A percentile compares a stretch with the other conserved stretches of the same genome.
phyloP scores from a whole-genome alignment of 169 alveolate genomes.

The Plasmodium chabaudi region DNA sequence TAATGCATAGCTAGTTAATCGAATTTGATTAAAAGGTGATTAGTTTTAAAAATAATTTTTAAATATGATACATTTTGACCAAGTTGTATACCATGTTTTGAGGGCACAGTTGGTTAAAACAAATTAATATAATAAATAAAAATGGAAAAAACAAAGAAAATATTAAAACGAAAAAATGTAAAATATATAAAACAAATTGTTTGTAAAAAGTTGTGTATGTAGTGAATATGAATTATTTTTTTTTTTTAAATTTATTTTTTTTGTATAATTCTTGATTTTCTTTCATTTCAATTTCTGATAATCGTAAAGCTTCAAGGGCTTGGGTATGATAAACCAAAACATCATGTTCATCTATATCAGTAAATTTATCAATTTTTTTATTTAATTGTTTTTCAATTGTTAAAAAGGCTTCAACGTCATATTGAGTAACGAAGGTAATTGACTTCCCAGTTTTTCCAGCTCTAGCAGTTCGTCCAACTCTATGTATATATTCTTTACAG shows the following conservation, averaged over 20 bases:
- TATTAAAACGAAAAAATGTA: too few species aligned
- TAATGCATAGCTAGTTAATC: too few species aligned
- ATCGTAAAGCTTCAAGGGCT: conserved; percentile 89
- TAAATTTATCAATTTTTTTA: conserved; percentile 80
- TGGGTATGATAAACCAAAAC: conserved; percentile 88
- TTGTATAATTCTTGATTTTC: conserved; percentile 60
- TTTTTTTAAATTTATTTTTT: conserved; percentile 33
- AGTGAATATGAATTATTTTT: background rate
- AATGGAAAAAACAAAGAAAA: too few species aligned
- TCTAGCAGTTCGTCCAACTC: conserved; percentile 99
- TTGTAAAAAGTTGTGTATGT: too few species aligned
- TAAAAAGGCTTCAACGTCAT: conserved; percentile 80
- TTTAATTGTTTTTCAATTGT: conserved; percentile 68
- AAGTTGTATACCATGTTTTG: too few species aligned
- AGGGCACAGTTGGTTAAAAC: too few species aligned
- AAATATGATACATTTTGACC: too few species aligned
- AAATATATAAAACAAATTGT: too few species aligned
- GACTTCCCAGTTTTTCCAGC: conserved; percentile 98
- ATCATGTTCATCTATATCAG: conserved; percentile 82
- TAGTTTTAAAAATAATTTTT: too few species aligned
- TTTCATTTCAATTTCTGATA: conserved; percentile 62
- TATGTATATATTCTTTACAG: conserved; percentile 96
- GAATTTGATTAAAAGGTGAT: too few species aligned
- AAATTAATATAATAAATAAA: too few species aligned
- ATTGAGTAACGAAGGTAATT: conserved; percentile 96